phyloP scores from a whole-genome alignment of 2,329 filamentous ascomycete species.

The Penicillium freii region DNA sequence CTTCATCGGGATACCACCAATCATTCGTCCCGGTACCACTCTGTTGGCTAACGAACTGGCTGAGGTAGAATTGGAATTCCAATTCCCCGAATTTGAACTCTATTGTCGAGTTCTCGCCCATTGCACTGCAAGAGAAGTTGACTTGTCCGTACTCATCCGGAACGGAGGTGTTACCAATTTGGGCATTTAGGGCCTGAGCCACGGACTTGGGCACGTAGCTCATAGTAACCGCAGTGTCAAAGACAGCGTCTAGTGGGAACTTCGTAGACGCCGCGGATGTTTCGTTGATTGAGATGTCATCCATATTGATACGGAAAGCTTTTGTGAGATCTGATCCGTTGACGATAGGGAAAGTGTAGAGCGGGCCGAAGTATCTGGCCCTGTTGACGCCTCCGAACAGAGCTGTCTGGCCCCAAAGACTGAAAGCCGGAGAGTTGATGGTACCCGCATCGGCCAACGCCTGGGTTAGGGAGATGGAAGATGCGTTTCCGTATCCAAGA shows the following conservation, averaged over 20 bases:
- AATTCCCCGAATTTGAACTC: not conserved
- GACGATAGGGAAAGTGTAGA: slow-evolving; percentile 10
- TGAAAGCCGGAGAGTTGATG: not conserved
- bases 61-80: not conserved
- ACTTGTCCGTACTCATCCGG: not conserved
- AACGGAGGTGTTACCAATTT: not conserved
- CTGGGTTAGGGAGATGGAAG: not conserved
- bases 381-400: slow-evolving; percentile 14
- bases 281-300: not conserved
- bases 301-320: not conserved
- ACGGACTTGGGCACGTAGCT: not conserved
- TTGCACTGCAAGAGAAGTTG: not conserved
- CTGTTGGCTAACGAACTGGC: not conserved
- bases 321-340: not conserved
- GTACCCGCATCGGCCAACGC: not conserved
- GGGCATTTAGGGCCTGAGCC: not conserved
- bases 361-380: slow-evolving; percentile 1
- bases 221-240: not conserved
- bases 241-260: not conserved
- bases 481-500: not conserved
- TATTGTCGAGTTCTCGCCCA: not conserved
- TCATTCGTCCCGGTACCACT: not conserved
- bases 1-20: not conserved
- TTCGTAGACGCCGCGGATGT: not conserved
- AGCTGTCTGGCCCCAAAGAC: not conserved